Percentiles rank a stretch among this genome's conserved stretches.
phyloP scores from a whole-genome alignment of 2,329 filamentous ascomycete genomes.

The Aspergillus udagawae region DNA sequence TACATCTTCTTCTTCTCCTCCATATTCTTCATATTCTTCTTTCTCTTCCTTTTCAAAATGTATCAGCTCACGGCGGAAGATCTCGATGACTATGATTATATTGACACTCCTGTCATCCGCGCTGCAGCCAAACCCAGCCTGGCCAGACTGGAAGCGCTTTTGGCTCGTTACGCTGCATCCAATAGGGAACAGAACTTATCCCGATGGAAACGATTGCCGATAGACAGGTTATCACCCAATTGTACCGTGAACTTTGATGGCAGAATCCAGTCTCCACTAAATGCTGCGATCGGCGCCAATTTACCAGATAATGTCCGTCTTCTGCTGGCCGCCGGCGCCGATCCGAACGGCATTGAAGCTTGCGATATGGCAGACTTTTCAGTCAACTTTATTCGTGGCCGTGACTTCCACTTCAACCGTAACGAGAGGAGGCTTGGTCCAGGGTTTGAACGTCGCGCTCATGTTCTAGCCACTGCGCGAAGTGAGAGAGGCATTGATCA shows the following conservation, averaged over 20 bases:
- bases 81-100: too few species aligned
- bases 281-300: conserved; percentile 4
- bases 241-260: too few species aligned
- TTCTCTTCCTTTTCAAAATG: neutral
- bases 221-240: too few species aligned
- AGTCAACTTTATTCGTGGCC: conserved; percentile 4
- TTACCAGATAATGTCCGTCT: conserved; percentile 2
- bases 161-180: neutral
- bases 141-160: neutral
- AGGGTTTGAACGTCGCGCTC: neutral
- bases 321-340: conserved; percentile 6
- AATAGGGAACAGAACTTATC: too few species aligned
- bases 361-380: conserved; percentile 5
- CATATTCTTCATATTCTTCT: too few species aligned
- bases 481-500: conserved; percentile 1
- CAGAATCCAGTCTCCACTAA: conserved; percentile 4
- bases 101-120: neutral
- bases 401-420: neutral
- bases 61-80: neutral
- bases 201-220: too few species aligned
- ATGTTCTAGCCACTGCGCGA: conserved; percentile 4
- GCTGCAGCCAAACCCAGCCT: conserved; percentile 3
- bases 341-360: conserved; percentile 1
- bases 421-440: neutral
- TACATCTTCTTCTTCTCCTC: too few species aligned